Percentiles rank a stretch among this genome's conserved stretches.
Conservation (phyloP, 805 yeast species). For the Kuraishia piskuri region DNA sequence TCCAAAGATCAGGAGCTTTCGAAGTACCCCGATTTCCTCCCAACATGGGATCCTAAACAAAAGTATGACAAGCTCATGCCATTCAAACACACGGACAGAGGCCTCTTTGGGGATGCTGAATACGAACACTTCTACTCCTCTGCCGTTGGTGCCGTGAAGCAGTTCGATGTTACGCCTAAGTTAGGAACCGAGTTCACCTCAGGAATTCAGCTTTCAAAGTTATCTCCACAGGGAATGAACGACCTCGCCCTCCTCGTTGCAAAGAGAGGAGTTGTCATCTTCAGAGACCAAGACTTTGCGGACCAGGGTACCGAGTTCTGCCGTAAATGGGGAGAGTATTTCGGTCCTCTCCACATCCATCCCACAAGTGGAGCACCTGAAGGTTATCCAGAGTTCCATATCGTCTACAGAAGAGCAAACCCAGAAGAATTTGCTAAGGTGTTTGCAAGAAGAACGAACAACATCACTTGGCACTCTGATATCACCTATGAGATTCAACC, state of each 20-base stretch:
- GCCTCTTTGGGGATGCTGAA: conserved; percentile 46
- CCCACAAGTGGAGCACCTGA: conserved; percentile 44
- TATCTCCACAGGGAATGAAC: conserved; percentile 31
- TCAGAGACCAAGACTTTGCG: conserved; percentile 35
- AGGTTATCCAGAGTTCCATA: conserved; percentile 30
- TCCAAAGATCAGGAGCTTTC: conserved; percentile 27
- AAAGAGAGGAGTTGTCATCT: conserved; percentile 36
- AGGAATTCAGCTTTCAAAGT: conserved; percentile 33
- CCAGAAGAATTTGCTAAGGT: conserved; percentile 10
- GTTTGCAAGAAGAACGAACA: conserved; percentile 21
- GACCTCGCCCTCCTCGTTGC: conserved; percentile 39
- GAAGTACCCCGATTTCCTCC: conserved; percentile 48
- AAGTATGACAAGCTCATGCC: conserved; percentile 40
- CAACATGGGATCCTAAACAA: conserved; percentile 59
- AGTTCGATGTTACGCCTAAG: conserved; percentile 28
- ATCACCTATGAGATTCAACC: conserved; percentile 63
- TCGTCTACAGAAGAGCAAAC: conserved; percentile 29
- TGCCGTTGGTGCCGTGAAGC: conserved; percentile 5
- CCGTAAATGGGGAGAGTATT: conserved; percentile 31
- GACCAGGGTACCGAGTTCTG: conserved; percentile 29
- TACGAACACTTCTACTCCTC: conserved; percentile 36
- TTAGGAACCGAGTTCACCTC: conserved; percentile 28
- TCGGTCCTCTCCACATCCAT: conserved; percentile 37
- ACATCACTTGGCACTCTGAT: conserved; percentile 38
- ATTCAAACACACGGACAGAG: conserved; percentile 53